phyloP scores from a whole-genome alignment of 148 eudicot species.

The Vaccinium corymbosum region DNA sequence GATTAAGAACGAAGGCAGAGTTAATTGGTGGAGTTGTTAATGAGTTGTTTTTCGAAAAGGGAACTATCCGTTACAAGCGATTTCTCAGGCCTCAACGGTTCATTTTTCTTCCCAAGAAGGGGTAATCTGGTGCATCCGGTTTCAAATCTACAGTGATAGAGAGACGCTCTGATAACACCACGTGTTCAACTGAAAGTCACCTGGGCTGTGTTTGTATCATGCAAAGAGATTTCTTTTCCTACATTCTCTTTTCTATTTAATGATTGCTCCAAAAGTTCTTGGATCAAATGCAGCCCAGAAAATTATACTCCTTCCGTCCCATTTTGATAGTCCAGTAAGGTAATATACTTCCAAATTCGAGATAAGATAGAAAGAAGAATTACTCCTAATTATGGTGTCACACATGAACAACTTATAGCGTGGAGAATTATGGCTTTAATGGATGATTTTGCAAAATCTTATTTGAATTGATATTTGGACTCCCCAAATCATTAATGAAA shows the following conservation, averaged over 20 bases:
- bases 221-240: neutral
- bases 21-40: neutral
- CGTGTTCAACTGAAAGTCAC: neutral
- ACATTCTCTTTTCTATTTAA: neutral
- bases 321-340: no score
- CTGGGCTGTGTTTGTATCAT: neutral
- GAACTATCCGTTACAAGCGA: slow-evolving; percentile 49
- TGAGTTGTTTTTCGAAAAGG: neutral
- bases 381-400: neutral
- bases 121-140: neutral
- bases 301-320: neutral
- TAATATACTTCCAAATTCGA: neutral
- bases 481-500: no score
- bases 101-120: slow-evolving; percentile 14
- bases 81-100: slow-evolving; percentile 37
- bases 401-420: neutral
- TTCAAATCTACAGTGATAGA: neutral
- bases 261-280: neutral
- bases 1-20: slow-evolving; percentile 6
- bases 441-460: neutral
- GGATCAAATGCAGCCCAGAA: neutral
- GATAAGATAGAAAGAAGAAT: neutral
- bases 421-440: neutral
- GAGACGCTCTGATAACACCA: neutral
- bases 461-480: no score